Evolutionary conservation across 495 filamentous ascomycete genomes (phyloP).

Genomic region (Lasiosphaeriaceae sp.): DNA sequence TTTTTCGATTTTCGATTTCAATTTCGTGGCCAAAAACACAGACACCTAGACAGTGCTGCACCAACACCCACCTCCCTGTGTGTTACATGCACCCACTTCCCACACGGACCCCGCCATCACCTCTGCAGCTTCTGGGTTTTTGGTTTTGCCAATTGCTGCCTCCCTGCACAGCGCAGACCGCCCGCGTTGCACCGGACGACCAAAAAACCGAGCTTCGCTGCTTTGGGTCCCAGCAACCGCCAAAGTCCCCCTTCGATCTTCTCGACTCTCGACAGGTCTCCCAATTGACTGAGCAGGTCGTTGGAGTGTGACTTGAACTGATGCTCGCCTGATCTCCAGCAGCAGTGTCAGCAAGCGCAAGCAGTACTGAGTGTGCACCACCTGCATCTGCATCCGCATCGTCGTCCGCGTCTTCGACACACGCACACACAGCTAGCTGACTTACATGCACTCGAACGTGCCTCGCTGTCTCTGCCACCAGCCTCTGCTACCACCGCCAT

Average conservation of each 20-base stretch:
- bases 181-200: constrained; percentile 38
- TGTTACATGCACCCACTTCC: neutral
- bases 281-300: neutral
- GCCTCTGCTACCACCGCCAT: constrained; percentile 41
- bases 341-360: no score
- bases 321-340: neutral
- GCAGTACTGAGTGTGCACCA: no score
- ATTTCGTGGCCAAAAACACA: no score
- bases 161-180: constrained; percentile 21
- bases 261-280: neutral
- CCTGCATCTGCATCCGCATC: neutral
- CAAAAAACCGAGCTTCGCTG: constrained; percentile 16
- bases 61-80: neutral
- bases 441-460: neutral
- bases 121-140: constrained; percentile 10
- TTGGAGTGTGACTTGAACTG: no score
- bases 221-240: constrained; percentile 18
- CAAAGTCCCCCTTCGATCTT: neutral
- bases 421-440: no score
- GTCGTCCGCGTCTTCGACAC: no score
- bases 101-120: constrained; percentile 23
- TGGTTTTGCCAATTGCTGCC: constrained; percentile 19
- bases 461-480: neutral
- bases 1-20: no score
- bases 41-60: no score